Percentiles rank a stretch among this genome's conserved stretches.
Conservation (phyloP, 73 alveolate genomes). For the Halteria grandinella region DNA sequence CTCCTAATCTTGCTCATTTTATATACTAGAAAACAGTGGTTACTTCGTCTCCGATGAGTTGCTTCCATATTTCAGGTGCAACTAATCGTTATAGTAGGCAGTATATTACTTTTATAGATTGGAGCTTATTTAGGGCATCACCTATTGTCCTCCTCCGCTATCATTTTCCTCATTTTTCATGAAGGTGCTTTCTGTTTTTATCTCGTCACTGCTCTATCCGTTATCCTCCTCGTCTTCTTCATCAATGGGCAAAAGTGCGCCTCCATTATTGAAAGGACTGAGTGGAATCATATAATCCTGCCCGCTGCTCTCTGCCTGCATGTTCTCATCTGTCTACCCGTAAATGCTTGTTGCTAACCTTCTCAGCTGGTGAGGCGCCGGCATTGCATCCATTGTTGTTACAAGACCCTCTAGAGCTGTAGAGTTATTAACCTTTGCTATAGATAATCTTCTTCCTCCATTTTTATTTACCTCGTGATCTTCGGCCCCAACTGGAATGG, state of each 20-base stretch:
- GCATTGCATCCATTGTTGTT: background rate
- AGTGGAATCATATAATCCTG: background rate
- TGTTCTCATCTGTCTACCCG: background rate
- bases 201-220: slow-evolving; percentile 10
- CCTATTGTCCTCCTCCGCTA: no score
- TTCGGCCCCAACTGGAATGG: background rate
- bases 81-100: no score
- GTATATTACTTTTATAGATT: no score
- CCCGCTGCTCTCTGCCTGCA: slow-evolving; percentile 12
- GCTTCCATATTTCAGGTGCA: no score
- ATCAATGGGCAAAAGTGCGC: no score
- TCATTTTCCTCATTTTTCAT: slow-evolving; percentile 5
- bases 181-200: slow-evolving; percentile 26
- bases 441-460: no score
- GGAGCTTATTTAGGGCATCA: no score
- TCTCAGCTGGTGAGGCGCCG: background rate
- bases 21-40: no score
- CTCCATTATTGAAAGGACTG: no score
- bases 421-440: no score
- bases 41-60: no score
- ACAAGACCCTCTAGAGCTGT: background rate
- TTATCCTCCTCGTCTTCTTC: slow-evolving; percentile 49
- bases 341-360: background rate
- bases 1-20: no score
- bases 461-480: background rate